Base-by-base conservation (phyloP, 2,329 filamentous ascomycete species). In the Fusarium guadeloupense region DNA sequence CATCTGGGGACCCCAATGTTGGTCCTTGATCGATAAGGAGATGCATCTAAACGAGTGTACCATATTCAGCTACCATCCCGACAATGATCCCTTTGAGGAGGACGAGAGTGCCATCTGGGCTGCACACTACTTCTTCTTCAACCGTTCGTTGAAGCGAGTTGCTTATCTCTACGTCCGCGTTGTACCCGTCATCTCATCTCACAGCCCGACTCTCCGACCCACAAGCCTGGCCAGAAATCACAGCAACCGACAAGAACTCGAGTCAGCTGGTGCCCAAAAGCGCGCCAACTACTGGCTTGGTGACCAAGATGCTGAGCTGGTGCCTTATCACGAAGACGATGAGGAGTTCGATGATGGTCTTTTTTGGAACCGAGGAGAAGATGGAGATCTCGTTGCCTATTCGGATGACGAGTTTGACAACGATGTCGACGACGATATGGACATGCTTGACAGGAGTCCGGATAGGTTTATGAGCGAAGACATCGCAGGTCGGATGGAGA, bases 121-220 rank as follows among this genome's bases (percentile, higher is more conserved):
- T 43, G 83, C 93, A 61, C 93, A 98, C 75, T 97, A 96, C 77
- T 97, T 99, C 80, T 96, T 98, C 76, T 98, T 97, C 84, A 97
- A 96, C 81, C 94, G 94, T 71, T 82, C 88, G 21, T 85, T 89
- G 72, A 98, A 98, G 80, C 88, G 95, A 35, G 94, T 99, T 16
- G 93, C 92, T 58, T 99, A 99, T 74, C 80, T 99, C 39, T 96
- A 97, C 71, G 85, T 97, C 39, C 89, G 94, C 59, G 93, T 92
- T n/a, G 86, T 97, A 39, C 94, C 86, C 54, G 89, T 89, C 67
- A 88, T 90, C 71, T 90, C 81, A 63, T 82, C 82, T 4, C 87
- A 82, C 73, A 88, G 83, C 59, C 89, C 83, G 39, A 76, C 76
- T 20, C 69, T 81, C 42, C 71, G 75, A 17, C 76, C 78, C 14